These are phyloP conservation scores for Globisporangium mamillatum DNA, from an alignment of 352 stramenopile species.

Conservation along the genomic window DNA sequence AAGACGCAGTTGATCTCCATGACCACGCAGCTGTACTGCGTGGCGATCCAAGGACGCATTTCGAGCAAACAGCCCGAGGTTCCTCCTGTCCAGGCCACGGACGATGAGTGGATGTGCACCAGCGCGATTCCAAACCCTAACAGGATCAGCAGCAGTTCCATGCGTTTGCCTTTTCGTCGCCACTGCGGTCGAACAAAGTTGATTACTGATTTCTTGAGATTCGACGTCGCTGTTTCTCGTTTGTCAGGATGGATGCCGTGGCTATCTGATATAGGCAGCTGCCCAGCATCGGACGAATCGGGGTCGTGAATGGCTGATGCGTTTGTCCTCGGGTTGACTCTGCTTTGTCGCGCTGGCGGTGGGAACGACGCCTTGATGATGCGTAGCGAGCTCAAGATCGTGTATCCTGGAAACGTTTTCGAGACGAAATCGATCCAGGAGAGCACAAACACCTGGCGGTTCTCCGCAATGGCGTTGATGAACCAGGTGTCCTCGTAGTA, in stretches of 20 bases:
- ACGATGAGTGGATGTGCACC: constrained; percentile 4
- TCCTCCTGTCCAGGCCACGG: background rate
- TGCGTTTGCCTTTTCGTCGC: constrained; percentile 1
- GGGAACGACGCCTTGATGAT: constrained; percentile 4
- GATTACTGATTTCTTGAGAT: background rate
- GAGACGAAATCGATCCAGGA: constrained; percentile 11
- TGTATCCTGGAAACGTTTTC: constrained; percentile 13
- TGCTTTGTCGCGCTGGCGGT: background rate
- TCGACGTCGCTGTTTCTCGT: background rate
- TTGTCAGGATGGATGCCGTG: background rate
- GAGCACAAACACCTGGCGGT: background rate
- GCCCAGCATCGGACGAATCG: background rate
- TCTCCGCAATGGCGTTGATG: constrained; percentile 9
- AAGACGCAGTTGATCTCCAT: constrained; percentile 11
- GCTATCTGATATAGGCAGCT: background rate
- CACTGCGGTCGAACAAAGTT: constrained; percentile 7
- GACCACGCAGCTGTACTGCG: constrained; percentile 10
- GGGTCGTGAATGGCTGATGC: background rate
- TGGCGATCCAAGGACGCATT: constrained; percentile 4
- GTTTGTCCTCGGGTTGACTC: background rate
- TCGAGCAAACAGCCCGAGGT: constrained; percentile 4
- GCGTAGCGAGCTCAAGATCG: constrained; percentile 1
- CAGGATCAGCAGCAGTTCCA: constrained; percentile 7
- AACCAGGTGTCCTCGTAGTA: constrained; percentile 11
- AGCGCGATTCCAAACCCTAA: background rate